phyloP scores from a whole-genome alignment of 1,139 yeast genomes.

The Pneumocystis wakefieldiae region DNA sequence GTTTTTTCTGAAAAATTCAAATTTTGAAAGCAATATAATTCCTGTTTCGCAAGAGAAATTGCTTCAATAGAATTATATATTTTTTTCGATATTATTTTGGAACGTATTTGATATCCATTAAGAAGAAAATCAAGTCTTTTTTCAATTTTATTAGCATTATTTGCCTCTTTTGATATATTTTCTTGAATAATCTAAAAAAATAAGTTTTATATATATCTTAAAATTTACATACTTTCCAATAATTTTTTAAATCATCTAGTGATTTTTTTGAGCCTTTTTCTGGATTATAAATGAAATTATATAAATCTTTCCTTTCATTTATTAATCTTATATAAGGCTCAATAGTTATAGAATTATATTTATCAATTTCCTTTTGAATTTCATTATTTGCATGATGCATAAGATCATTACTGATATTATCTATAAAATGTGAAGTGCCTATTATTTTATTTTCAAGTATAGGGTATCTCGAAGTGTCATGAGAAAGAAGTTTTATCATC shows the following conservation, averaged over 20 bases:
- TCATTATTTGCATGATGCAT: constrained; percentile 23
- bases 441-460: constrained; percentile 15
- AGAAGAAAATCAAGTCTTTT: constrained; percentile 22
- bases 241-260: constrained; percentile 13
- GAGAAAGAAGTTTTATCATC: constrained; percentile 29
- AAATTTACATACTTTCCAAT: constrained; percentile 14
- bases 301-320: background rate
- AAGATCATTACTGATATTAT: constrained; percentile 27
- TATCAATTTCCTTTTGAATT: constrained; percentile 23
- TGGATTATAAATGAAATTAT: background rate
- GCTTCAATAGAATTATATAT: constrained; percentile 9
- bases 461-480: constrained; percentile 31
- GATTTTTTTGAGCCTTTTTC: constrained; percentile 3
- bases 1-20: background rate
- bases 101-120: constrained; percentile 24
- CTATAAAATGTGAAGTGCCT: constrained; percentile 3
- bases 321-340: constrained; percentile 5
- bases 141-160: constrained; percentile 26
- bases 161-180: constrained; percentile 15
- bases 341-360: background rate
- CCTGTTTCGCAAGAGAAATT: constrained; percentile 4
- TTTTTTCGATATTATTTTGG: constrained; percentile 5
- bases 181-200: background rate
- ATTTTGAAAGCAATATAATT: constrained; percentile 4
- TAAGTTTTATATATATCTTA: constrained; percentile 11